Evolutionary conservation across 2,329 filamentous ascomycete species (phyloP).

Genomic region (Grosmannia clavigera): DNA sequence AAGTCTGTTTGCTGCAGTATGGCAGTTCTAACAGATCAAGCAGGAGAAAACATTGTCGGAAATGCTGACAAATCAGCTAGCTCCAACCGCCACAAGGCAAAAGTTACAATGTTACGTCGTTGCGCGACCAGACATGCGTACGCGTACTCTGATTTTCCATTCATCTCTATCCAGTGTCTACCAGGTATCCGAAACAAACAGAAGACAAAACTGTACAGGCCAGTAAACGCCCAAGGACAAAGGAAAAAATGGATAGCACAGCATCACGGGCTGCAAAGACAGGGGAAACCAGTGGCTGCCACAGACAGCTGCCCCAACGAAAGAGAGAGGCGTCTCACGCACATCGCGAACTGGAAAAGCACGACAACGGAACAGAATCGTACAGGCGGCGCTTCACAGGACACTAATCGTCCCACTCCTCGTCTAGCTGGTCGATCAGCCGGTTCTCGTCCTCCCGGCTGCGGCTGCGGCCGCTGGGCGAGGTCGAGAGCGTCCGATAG

Average conservation of each 20-base stretch:
- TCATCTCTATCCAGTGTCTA: neutral
- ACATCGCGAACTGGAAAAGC: neutral
- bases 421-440: constrained; percentile 88
- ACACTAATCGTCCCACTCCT: constrained; percentile 78
- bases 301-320: neutral
- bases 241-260: neutral
- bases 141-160: neutral
- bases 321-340: neutral
- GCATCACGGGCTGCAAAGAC: neutral
- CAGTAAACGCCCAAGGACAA: neutral
- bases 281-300: neutral
- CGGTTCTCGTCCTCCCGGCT: constrained; percentile 75
- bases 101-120: no score
- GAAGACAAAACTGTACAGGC: neutral
- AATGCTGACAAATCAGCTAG: neutral
- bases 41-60: no score
- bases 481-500: constrained; percentile 51
- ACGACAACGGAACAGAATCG: neutral
- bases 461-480: constrained; percentile 34
- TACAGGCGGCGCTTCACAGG: neutral
- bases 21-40: no score
- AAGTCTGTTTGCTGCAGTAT: no score
- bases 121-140: no score
- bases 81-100: neutral
- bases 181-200: neutral